phyloP scores from a whole-genome alignment of 305 asterid species.

The Galium porrigens region DNA sequence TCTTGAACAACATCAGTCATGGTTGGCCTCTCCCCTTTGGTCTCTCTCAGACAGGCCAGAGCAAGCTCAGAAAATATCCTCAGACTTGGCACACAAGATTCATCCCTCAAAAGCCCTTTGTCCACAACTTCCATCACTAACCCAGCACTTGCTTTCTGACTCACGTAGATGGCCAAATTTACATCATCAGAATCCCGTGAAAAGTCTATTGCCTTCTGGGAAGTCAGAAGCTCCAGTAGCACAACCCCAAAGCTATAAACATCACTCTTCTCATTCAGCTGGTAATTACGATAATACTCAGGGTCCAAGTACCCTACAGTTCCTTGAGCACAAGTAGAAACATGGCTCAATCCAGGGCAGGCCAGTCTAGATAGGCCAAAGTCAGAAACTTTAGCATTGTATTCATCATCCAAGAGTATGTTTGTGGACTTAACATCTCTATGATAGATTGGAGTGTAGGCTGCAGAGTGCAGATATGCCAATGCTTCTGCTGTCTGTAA shows the following conservation, averaged over 20 bases:
- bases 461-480: conserved; percentile 33
- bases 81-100: conserved; percentile 15
- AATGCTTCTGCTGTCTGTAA: conserved; percentile 36
- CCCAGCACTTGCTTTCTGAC: conserved; percentile 19
- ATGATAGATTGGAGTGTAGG: conserved; percentile 32
- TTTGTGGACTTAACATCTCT: conserved; percentile 38
- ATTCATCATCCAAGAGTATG: conserved; percentile 27
- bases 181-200: conserved; percentile 22
- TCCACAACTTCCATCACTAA: conserved; percentile 28
- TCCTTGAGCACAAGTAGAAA: conserved; percentile 37
- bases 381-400: conserved; percentile 33
- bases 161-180: conserved; percentile 26
- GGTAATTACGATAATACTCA: conserved; percentile 29
- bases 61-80: conserved; percentile 23
- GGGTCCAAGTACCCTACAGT: conserved; percentile 38
- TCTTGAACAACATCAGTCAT: conserved; percentile 30
- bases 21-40: conserved; percentile 32
- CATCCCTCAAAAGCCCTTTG: conserved; percentile 21
- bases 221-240: conserved; percentile 31
- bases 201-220: conserved; percentile 31
- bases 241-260: conserved; percentile 38
- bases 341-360: conserved; percentile 31
- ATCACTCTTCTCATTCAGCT: conserved; percentile 33
- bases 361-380: conserved; percentile 39
- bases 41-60: conserved; percentile 30